Percentiles rank a stretch among this genome's conserved stretches.
These are phyloP conservation scores for Geranomyces michiganensis DNA, from an alignment of 192 early-diverging fungal genomes.

Conservation along the genomic window DNA sequence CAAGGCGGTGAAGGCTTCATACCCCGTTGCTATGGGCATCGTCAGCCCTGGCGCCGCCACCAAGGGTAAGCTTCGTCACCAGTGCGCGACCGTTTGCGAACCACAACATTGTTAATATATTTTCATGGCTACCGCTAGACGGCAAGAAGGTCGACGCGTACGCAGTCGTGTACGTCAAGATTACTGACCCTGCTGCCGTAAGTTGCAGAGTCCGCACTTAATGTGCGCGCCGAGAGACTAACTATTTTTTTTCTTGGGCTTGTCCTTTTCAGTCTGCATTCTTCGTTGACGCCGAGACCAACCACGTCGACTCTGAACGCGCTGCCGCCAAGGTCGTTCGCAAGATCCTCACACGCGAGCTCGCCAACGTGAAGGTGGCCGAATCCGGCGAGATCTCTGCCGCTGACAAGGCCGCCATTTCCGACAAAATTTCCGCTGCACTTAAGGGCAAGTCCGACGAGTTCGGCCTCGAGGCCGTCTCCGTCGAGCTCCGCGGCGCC, in stretches of 20 bases:
- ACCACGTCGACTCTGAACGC: constrained; percentile 56
- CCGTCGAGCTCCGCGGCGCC: constrained; percentile 58
- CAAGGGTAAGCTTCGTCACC: constrained; percentile 32
- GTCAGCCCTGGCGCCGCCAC: constrained; percentile 40
- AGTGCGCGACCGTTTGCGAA: background rate
- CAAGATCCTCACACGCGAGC: constrained; percentile 42
- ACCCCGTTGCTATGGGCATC: constrained; percentile 50
- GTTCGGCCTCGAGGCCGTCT: constrained; percentile 44
- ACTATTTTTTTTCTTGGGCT: background rate
- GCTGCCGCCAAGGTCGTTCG: constrained; percentile 53
- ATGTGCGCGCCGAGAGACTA: background rate
- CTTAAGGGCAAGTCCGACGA: constrained; percentile 43
- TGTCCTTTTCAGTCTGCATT: constrained; percentile 44
- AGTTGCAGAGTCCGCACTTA: background rate
- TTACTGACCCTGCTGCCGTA: constrained; percentile 51
- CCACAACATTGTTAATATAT: background rate
- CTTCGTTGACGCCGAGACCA: constrained; percentile 54
- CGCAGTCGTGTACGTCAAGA: constrained; percentile 52
- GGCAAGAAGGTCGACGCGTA: constrained; percentile 55
- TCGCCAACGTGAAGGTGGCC: constrained; percentile 39
- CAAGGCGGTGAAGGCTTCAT: constrained; percentile 49
- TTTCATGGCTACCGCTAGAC: too few relatives aligned
- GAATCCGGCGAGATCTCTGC: constrained; percentile 34
- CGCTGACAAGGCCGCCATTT: constrained; percentile 37
- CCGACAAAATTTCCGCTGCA: constrained; percentile 44